Conservation (phyloP, 2,329 filamentous ascomycete genomes). For the Fonsecaea pedrosoi region DNA sequence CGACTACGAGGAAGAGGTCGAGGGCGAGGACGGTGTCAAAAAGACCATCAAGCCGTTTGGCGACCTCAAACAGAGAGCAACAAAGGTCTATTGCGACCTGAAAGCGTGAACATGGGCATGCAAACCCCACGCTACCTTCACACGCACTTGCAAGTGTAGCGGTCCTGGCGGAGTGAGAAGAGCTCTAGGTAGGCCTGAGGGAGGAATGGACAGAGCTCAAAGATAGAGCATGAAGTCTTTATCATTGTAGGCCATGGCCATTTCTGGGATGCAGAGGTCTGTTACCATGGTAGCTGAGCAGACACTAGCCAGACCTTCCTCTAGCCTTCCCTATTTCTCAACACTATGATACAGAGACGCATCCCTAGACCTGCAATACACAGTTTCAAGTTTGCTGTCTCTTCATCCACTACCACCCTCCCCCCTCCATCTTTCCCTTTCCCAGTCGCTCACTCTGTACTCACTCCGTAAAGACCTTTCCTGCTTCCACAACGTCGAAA, state of each 20-base stretch:
- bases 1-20: slow-evolving; percentile 31
- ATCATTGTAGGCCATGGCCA: neutral
- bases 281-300: neutral
- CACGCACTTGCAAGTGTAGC: neutral
- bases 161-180: slow-evolving; percentile 1
- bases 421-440: neutral
- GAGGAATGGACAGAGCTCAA: no score
- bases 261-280: neutral
- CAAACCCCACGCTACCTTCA: no score
- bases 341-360: neutral
- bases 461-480: slow-evolving; percentile 34
- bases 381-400: no score
- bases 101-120: slow-evolving; percentile 19
- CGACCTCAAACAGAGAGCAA: slow-evolving; percentile 69
- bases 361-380: neutral
- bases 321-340: neutral
- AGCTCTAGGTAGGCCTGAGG: no score
- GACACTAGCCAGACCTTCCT: no score
- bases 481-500: slow-evolving; percentile 40
- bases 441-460: no score
- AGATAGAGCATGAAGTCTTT: neutral
- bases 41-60: slow-evolving; percentile 66
- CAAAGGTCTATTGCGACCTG: slow-evolving; percentile 67
- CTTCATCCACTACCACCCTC: neutral
- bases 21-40: slow-evolving; percentile 15